These are phyloP conservation scores for Verticillium isaacii DNA, from an alignment of 2,329 filamentous ascomycete genomes.

Conservation along the genomic window DNA sequence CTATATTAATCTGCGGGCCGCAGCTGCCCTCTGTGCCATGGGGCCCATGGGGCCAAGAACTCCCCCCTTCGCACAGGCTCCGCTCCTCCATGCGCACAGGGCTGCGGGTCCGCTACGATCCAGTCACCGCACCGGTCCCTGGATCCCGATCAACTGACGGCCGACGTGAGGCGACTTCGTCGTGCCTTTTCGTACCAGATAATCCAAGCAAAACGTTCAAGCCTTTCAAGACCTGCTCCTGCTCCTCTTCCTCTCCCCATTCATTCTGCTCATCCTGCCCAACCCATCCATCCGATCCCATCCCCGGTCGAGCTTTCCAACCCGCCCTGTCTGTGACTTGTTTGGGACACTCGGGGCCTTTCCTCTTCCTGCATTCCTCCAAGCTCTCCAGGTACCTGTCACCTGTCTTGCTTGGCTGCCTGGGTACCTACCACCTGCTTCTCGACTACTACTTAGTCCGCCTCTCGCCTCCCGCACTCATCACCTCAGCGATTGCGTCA, in stretches of 20 bases:
- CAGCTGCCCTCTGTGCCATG: slow-evolving; percentile 3
- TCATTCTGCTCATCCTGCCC: neutral
- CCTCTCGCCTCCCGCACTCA: neutral
- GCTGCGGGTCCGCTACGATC: no score
- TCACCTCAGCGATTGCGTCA: slow-evolving; percentile 13
- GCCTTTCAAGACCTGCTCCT: neutral
- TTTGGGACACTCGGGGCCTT: neutral
- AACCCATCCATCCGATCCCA: no score
- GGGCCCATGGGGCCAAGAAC: neutral
- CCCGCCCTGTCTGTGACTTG: neutral
- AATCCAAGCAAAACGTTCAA: neutral
- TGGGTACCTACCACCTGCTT: neutral
- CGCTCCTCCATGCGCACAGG: neutral
- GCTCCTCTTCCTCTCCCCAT: neutral
- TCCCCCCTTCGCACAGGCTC: slow-evolving; percentile 2
- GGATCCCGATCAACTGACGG: no score
- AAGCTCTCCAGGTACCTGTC: neutral
- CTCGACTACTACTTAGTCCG: neutral
- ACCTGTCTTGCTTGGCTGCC: neutral
- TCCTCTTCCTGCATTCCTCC: neutral
- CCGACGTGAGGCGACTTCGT: no score
- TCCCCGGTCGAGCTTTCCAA: neutral
- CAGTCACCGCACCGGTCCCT: no score
- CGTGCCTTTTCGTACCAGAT: no score
- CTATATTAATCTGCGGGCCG: slow-evolving; percentile 15